Base-by-base conservation (phyloP, 2,329 filamentous ascomycete species). In the Cladophialophora exuberans region DNA sequence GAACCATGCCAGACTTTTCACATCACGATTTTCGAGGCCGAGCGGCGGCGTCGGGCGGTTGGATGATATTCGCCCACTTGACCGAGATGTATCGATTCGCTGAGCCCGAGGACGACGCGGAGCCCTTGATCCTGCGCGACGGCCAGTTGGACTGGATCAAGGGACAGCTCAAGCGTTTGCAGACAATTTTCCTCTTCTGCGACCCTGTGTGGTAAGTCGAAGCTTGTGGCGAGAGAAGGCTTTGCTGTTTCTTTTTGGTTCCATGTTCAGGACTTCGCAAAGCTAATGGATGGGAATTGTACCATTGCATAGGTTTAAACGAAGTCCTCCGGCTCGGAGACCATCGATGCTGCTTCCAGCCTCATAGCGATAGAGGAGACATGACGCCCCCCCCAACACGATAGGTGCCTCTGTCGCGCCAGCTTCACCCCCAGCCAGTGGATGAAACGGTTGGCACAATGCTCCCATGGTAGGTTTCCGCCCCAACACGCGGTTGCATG, bases 111-210 rank as follows among this genome's bases (percentile, higher is more conserved):
- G 60, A 63, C 35, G 62, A 59, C 20, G 55, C 54, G 5, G 43
- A 54, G 6, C 61, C 62, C 13, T 49, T 62, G 15, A 39, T 57
- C 9, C 26, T 65, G 26, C 53, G 62, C 5, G 45, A 58, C 10
- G 63, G 59, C 17, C 63, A 65, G 50, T 44, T 63, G 17, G 56
- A 64, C 5, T 64, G 63, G 62, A 54, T 64, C 31, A 57, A 57
- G 42, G 55, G 26, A 25, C 62, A 65, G 43, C 38, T 65, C 45
- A 63, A 58, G 44, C 50, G 63, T 38, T 35, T 65, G 46, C 62
- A 64, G 41, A 61, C 42, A 1, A 58, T 42, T 5, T 61, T 61
- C 36, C n/a, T 61, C 18, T 61, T 49, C 41, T 52, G 38, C 15
- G 52, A 61, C 22, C 58, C 58, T 2, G 42, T 55, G 2, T 61